Conservation (phyloP, 202 grass and related monocot genomes). For the Elaeis oleifera region DNA sequence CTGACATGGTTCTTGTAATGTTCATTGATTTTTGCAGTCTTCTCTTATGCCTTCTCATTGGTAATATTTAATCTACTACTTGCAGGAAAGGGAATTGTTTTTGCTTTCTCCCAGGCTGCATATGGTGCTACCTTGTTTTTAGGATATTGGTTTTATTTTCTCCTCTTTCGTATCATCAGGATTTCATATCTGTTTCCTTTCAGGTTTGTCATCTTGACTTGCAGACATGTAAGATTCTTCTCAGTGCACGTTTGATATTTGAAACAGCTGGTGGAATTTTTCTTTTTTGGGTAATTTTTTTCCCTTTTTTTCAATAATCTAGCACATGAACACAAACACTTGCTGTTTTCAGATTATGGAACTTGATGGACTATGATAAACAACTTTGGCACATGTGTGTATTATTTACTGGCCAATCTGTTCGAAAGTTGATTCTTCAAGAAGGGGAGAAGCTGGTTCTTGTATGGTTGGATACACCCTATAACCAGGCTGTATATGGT, state of each 20-base stretch:
- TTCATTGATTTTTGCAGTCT: conserved; percentile 6
- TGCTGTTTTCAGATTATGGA: conserved; percentile 52
- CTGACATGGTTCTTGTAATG: too few species aligned
- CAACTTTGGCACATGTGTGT: conserved; percentile 87
- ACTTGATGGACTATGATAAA: conserved; percentile 69
- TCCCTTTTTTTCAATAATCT: too few species aligned
- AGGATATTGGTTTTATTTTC: conserved; percentile 89
- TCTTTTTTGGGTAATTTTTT: too few species aligned
- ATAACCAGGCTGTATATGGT: conserved; percentile 92
- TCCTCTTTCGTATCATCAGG: conserved; percentile 38
- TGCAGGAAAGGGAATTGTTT: conserved; percentile 71
- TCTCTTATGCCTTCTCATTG: conserved; percentile 22
- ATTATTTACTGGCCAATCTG: conserved; percentile 89
- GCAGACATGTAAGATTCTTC: background rate
- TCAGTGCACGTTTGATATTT: too few species aligned
- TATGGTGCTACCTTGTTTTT: conserved; percentile 63
- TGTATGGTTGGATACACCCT: conserved; percentile 87
- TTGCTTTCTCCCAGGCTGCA: conserved; percentile 80
- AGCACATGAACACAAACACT: too few species aligned
- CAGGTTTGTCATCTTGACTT: conserved; percentile 43
- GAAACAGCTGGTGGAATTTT: too few species aligned
- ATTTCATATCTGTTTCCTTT: conserved; percentile 52
- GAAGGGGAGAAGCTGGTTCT: conserved; percentile 95
- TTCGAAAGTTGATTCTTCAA: conserved; percentile 89
- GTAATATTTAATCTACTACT: conserved; percentile 16